These are phyloP conservation scores for Alternaria triticimaculans DNA, from an alignment of 2,329 filamentous ascomycete species.

Conservation along the genomic window DNA sequence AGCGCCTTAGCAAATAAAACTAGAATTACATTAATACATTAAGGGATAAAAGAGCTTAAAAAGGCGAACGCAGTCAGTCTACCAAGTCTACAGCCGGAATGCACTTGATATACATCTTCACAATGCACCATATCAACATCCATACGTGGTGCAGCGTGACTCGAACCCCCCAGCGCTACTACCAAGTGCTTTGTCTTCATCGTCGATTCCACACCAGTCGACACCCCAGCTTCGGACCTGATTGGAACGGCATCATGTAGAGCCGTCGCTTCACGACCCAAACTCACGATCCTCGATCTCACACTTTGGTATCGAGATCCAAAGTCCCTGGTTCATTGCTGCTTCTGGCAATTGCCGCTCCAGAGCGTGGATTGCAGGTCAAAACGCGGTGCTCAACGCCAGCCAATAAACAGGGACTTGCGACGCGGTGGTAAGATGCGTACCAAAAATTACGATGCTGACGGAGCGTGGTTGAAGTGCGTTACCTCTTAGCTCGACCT, in stretches of 20 bases:
- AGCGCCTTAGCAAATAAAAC: no score
- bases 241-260: neutral
- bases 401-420: neutral
- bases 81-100: neutral
- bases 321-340: neutral
- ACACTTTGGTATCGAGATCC: neutral
- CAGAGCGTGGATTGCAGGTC: neutral
- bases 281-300: neutral
- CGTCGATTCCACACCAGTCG: neutral
- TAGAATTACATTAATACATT: no score
- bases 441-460: neutral
- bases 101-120: neutral
- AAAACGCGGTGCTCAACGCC: neutral
- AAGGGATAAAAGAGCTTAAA: no score
- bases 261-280: neutral
- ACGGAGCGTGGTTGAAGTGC: neutral
- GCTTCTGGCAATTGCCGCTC: neutral
- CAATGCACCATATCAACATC: neutral
- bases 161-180: neutral
- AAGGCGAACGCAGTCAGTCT: neutral
- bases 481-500: neutral
- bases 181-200: neutral
- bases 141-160: neutral
- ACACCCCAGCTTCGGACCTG: neutral
- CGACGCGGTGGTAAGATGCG: neutral